Percentiles rank a stretch among this genome's conserved stretches.
These are phyloP conservation scores for Stachybotrys chartarum DNA, from an alignment of 2,329 filamentous ascomycete species.

Conservation along the genomic window DNA sequence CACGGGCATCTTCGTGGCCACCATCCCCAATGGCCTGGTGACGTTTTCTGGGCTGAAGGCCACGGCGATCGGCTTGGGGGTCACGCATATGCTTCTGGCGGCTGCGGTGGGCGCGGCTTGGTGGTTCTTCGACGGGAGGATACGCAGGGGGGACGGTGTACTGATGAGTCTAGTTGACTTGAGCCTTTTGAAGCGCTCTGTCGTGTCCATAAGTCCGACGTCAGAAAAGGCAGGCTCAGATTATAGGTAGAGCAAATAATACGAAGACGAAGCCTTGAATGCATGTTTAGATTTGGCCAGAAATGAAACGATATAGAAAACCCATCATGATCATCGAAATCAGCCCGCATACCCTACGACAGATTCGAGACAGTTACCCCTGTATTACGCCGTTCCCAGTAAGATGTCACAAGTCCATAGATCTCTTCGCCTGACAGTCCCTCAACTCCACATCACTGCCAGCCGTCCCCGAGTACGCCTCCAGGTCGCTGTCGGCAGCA, in stretches of 20 bases:
- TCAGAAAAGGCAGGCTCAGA: not conserved
- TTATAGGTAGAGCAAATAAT: not conserved
- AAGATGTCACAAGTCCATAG: not conserved
- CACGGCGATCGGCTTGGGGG: conserved; percentile 32
- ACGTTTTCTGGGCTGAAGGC: conserved; percentile 25
- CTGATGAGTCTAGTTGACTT: conserved; percentile 40
- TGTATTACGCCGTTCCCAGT: not conserved
- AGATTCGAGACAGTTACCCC: not conserved
- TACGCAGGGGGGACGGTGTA: conserved; percentile 36
- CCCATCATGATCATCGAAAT: not conserved
- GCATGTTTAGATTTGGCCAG: too few species aligned
- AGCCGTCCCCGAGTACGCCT: conserved; percentile 5
- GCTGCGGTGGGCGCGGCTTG: conserved; percentile 25
- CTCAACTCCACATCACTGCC: conserved; percentile 6
- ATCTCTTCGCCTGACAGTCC: not conserved
- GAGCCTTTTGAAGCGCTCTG: conserved; percentile 13
- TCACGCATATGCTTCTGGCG: conserved; percentile 32
- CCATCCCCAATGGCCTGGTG: conserved; percentile 28
- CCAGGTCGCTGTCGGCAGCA: conserved; percentile 4
- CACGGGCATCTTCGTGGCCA: conserved; percentile 35
- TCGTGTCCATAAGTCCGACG: not conserved
- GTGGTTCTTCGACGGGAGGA: conserved; percentile 32
- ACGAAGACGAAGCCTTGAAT: not conserved
- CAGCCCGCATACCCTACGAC: too few species aligned
- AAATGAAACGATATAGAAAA: not conserved